These are phyloP conservation scores for Claviceps paspali DNA, from an alignment of 2,329 filamentous ascomycete genomes.

Conservation along the genomic window DNA sequence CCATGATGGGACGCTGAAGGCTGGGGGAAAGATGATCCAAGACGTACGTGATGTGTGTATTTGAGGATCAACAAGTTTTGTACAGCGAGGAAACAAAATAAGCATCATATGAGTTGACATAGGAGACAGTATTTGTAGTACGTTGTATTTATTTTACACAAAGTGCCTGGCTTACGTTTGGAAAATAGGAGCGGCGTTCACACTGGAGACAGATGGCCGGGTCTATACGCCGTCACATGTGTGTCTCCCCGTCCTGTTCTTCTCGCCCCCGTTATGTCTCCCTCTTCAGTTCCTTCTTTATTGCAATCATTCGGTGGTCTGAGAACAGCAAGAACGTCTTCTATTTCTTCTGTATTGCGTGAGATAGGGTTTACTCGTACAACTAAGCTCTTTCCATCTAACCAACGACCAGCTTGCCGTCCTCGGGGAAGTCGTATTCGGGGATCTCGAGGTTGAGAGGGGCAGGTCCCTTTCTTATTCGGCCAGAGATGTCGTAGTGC, in stretches of 20 bases:
- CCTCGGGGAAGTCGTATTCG: conserved; percentile 81
- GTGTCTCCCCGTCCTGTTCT: background rate
- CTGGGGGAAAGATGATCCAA: no score
- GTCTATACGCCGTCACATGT: background rate
- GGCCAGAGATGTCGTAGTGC: conserved; percentile 98
- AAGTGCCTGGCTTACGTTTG: conserved; percentile 21
- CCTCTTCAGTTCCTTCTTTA: conserved; percentile 1
- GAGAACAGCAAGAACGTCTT: background rate
- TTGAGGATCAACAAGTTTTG: no score
- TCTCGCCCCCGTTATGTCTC: conserved; percentile 7
- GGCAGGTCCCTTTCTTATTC: conserved; percentile 92
- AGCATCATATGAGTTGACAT: no score
- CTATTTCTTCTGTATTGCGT: conserved; percentile 7
- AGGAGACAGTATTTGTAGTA: conserved; percentile 10
- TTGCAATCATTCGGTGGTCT: conserved; percentile 7
- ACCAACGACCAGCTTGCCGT: conserved; percentile 81
- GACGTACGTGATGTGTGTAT: no score
- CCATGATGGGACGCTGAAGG: no score
- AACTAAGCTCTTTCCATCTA: conserved; percentile 30
- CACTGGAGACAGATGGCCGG: background rate
- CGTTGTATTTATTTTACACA: conserved; percentile 22
- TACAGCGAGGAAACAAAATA: no score
- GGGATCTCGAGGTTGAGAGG: conserved; percentile 96
- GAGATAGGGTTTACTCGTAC: conserved; percentile 10
- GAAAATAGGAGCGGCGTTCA: background rate